A percentile compares a stretch with the other conserved stretches of the same genome.
These are phyloP conservation scores for Tylopilus plumbeoviolaceoides DNA, from an alignment of 768 basidiomycete species.

Conservation along the genomic window DNA sequence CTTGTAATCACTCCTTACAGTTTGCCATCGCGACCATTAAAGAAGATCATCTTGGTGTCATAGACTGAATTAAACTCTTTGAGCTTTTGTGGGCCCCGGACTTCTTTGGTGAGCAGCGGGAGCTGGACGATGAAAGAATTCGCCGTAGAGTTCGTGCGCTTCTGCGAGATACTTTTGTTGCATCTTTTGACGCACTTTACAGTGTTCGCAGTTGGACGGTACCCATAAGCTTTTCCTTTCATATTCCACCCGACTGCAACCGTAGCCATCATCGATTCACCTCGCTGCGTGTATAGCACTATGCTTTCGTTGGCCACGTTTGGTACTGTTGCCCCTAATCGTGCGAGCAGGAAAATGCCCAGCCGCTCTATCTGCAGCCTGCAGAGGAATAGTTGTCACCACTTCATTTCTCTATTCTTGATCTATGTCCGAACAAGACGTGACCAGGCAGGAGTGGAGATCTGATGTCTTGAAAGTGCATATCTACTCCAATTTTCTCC, in stretches of 20 bases:
- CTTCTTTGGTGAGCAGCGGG: constrained; percentile 94
- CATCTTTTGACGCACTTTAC: constrained; percentile 92
- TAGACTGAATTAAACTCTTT: constrained; percentile 77
- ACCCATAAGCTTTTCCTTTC: neutral
- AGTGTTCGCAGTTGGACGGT: constrained; percentile 89
- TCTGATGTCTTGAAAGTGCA: too few species aligned
- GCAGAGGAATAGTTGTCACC: too few species aligned
- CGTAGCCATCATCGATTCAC: neutral
- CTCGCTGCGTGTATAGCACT: neutral
- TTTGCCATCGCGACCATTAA: constrained; percentile 98
- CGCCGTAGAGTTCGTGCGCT: constrained; percentile 95
- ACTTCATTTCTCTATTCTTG: too few species aligned
- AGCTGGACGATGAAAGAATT: constrained; percentile 96
- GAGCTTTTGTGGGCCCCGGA: constrained; percentile 91
- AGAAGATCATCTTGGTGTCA: constrained; percentile 94
- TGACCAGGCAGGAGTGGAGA: too few species aligned
- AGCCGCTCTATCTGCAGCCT: too few species aligned
- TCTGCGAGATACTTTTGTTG: constrained; percentile 97
- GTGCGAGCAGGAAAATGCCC: neutral
- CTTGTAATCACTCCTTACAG: constrained; percentile 36
- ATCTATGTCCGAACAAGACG: too few species aligned
- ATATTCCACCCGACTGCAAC: neutral
- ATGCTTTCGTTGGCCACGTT: neutral
- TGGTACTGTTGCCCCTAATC: neutral
- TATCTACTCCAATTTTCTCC: too few species aligned